These are phyloP conservation scores for Dovyalis caffra DNA, from an alignment of 345 rosid species.

Conservation along the genomic window DNA sequence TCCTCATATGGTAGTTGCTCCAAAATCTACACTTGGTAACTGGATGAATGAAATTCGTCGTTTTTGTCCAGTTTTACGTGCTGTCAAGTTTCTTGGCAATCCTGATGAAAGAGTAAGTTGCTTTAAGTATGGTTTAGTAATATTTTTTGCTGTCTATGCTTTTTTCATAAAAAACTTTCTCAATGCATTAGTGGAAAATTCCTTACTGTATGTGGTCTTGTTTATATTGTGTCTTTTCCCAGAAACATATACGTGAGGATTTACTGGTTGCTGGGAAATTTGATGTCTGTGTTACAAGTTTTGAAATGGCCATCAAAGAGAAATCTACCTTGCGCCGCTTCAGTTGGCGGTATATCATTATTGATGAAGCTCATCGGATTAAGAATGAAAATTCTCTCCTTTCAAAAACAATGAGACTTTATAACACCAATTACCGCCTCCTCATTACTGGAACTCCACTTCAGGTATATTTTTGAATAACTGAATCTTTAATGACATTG, in stretches of 20 bases:
- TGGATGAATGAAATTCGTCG: constrained; percentile 99
- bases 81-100: constrained; percentile 95
- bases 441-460: constrained; percentile 98
- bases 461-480: constrained; percentile 70
- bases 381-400: constrained; percentile 95
- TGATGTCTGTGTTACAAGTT: constrained; percentile 97
- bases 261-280: constrained; percentile 95
- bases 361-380: constrained; percentile 97
- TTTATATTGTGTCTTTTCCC: constrained; percentile 14
- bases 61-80: constrained; percentile 89
- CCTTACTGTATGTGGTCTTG: not conserved
- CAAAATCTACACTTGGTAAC: constrained; percentile 98
- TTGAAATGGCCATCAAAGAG: constrained; percentile 99
- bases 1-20: constrained; percentile 99
- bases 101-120: constrained; percentile 91
- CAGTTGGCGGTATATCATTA: constrained; percentile 96
- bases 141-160: not conserved
- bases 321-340: constrained; percentile 83
- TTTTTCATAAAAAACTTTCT: not conserved
- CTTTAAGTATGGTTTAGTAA: not conserved
- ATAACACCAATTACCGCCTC: constrained; percentile 81
- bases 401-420: constrained; percentile 94
- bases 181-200: not conserved
- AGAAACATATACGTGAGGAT: constrained; percentile 92
- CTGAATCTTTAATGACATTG: not conserved